Conservation (phyloP, 129 eudicot species). For the Oenanthe sinensis region DNA sequence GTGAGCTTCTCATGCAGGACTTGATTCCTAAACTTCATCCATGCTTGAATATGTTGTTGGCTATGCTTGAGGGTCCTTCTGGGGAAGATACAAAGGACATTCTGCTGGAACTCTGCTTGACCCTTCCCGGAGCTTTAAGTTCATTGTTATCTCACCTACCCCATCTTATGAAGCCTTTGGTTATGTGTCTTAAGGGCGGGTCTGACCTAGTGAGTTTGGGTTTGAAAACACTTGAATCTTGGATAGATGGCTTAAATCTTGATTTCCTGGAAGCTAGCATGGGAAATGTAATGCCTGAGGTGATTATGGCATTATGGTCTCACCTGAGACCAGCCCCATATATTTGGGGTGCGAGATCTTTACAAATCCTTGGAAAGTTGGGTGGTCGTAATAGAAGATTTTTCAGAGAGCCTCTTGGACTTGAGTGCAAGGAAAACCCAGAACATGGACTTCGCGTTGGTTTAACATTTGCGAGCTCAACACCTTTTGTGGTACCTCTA, state of each 20-base stretch:
- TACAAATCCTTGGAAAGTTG: conserved; percentile 89
- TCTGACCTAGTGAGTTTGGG: conserved; percentile 82
- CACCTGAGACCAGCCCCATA: conserved; percentile 91
- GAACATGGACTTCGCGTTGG: conserved; percentile 93
- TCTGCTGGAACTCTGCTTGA: conserved; percentile 77
- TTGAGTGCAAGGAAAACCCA: conserved; percentile 93
- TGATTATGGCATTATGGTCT: conserved; percentile 89
- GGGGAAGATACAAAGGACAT: conserved; percentile 83
- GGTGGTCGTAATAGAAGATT: conserved; percentile 97
- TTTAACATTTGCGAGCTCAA: conserved; percentile 88
- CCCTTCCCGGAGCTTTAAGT: conserved; percentile 79
- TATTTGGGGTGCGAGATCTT: conserved; percentile 83
- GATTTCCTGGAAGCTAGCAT: conserved; percentile 93
- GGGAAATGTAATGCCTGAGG: conserved; percentile 97
- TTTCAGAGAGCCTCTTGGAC: conserved; percentile 90
- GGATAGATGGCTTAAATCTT: conserved; percentile 95
- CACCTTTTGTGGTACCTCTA: conserved; percentile 83
- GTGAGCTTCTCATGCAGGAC: conserved; percentile 72
- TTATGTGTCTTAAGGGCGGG: conserved; percentile 77
- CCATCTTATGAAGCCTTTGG: conserved; percentile 92
- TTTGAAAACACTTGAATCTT: conserved; percentile 83
- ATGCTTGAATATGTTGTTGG: conserved; percentile 79
- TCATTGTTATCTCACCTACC: conserved; percentile 84
- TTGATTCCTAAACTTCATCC: conserved; percentile 61
- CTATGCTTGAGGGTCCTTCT: conserved; percentile 95